Base-by-base conservation (phyloP, 805 yeast genomes). In the Saturnispora serradocipensis region DNA sequence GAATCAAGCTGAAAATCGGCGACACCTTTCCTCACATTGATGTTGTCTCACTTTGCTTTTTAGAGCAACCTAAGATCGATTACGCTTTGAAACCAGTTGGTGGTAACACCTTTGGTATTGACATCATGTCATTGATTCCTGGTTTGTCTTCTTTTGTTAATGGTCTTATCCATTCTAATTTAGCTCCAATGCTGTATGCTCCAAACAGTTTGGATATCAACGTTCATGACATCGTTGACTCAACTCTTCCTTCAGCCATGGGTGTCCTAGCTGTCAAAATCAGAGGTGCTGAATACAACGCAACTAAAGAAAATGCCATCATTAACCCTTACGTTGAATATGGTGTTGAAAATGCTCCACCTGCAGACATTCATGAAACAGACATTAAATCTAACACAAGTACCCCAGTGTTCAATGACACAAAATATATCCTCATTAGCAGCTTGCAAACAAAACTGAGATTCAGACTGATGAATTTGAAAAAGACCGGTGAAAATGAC, bases 31-130 rank as follows among this genome's bases (percentile, higher is more conserved):
- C 95, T n/a, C 89, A 86, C 60, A 84, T 86, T 53, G 81, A 81
- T 55, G 67, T 78, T 58, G 87, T 86, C 8, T 80, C 88, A 18
- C 71, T 86, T 51, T 84, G 82, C 56, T 78, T 86, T 60, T 70
- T 86, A 61, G 91, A 86, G 64, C 84, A 91, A 18, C 93, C 93
- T 38, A 73, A 76, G 30, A 84, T 86, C 61, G 90, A 84, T 62
- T 86, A 85, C 64, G 84, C 81, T 20, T 76, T 86, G 72, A 86
- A 86, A 64, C 95, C 95, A 9, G 84, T 86, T 49, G 93, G 93
- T 65, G 93, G 95, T 69, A 91, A 86, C 64, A 82, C 90, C n/a
- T 75, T 86, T 54, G 95, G 95, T 55, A 62, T 86, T 43, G 95
- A 86, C 69, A 78, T 86, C 58, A 86, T 86, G 95, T 81, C 90